Percentiles rank a stretch among this genome's conserved stretches.
These are phyloP conservation scores for Cyberlindnera mississippiensis DNA, from an alignment of 805 yeast genomes.

Conservation along the genomic window DNA sequence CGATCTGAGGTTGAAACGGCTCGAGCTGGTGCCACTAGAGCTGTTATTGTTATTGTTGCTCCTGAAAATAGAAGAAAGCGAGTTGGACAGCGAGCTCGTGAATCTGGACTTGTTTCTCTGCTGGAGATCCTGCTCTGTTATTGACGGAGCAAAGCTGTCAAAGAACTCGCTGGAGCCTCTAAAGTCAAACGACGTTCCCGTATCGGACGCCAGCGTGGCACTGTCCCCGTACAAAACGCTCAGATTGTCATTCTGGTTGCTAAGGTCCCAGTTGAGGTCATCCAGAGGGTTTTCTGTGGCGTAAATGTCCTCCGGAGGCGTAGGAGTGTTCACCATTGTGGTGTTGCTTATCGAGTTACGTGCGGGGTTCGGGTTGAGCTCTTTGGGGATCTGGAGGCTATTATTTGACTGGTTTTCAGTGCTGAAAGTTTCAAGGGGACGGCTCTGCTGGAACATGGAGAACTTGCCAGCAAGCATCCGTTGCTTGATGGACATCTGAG, in stretches of 20 bases:
- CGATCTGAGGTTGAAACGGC: slow-evolving; percentile 35
- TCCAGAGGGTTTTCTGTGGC: slow-evolving; percentile 13
- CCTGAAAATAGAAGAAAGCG: slow-evolving; percentile 25
- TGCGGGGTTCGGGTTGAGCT: too few species aligned
- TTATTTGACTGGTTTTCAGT: background rate
- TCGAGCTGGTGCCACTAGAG: slow-evolving; percentile 2
- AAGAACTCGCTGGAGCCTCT: slow-evolving; percentile 41
- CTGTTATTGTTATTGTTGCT: slow-evolving; percentile 14
- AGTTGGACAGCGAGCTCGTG: slow-evolving; percentile 20
- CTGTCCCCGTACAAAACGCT: slow-evolving; percentile 20
- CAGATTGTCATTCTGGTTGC: slow-evolving; percentile 5
- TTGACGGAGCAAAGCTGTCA: slow-evolving; percentile 32
- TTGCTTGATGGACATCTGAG: slow-evolving; percentile 6
- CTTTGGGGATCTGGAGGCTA: background rate
- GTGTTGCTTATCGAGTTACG: slow-evolving; percentile 8
- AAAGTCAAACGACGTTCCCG: slow-evolving; percentile 32
- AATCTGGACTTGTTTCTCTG: slow-evolving; percentile 12
- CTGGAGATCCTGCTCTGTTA: slow-evolving; percentile 4
- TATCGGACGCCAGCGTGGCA: slow-evolving; percentile 23
- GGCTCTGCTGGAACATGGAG: slow-evolving; percentile 4
- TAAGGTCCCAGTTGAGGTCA: slow-evolving; percentile 16
- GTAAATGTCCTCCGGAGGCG: slow-evolving; percentile 18
- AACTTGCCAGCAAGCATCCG: slow-evolving; percentile 7
- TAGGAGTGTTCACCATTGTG: slow-evolving; percentile 11
- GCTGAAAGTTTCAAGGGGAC: slow-evolving; percentile 1